phyloP scores from a whole-genome alignment of 805 yeast genomes.

The Tetrapisispora iriomotensis region DNA sequence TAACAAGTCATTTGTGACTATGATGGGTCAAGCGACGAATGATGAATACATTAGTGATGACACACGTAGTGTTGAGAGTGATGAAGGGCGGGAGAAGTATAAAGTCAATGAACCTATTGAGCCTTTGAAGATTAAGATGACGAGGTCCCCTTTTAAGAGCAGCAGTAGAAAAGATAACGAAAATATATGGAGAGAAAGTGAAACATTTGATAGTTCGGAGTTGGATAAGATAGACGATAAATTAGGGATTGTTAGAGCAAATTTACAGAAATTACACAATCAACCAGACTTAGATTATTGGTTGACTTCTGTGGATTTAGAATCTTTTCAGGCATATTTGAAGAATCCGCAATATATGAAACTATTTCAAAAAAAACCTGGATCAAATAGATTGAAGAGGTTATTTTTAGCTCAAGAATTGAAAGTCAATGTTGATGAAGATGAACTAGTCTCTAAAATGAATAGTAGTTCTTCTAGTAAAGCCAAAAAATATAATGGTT shows the following conservation, averaged over 20 bases:
- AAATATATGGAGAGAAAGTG: not conserved
- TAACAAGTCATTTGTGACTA: not conserved
- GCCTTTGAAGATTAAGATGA: not conserved
- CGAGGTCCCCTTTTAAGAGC: too few relatives aligned
- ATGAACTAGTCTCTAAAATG: not conserved
- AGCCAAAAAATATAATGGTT: not conserved
- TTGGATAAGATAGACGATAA: not conserved
- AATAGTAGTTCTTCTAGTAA: not conserved
- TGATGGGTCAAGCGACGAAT: not conserved
- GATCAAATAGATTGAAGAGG: slow-evolving; percentile 38
- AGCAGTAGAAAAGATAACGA: not conserved
- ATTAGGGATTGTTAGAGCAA: not conserved
- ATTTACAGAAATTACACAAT: not conserved
- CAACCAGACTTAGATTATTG: not conserved
- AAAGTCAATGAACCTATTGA: not conserved
- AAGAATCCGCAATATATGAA: slow-evolving; percentile 48
- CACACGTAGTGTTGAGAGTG: not conserved
- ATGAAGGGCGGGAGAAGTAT: slow-evolving; percentile 1
- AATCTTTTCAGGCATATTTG: slow-evolving; percentile 34
- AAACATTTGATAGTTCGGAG: too few relatives aligned
- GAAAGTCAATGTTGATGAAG: not conserved
- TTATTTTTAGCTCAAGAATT: slow-evolving; percentile 61
- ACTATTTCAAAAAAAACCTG: slow-evolving; percentile 34
- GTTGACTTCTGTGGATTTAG: slow-evolving; percentile 21
- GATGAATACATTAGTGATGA: slow-evolving; percentile 2